These are phyloP conservation scores for Scleroderma bovista DNA, from an alignment of 768 basidiomycete species.

Conservation along the genomic window DNA sequence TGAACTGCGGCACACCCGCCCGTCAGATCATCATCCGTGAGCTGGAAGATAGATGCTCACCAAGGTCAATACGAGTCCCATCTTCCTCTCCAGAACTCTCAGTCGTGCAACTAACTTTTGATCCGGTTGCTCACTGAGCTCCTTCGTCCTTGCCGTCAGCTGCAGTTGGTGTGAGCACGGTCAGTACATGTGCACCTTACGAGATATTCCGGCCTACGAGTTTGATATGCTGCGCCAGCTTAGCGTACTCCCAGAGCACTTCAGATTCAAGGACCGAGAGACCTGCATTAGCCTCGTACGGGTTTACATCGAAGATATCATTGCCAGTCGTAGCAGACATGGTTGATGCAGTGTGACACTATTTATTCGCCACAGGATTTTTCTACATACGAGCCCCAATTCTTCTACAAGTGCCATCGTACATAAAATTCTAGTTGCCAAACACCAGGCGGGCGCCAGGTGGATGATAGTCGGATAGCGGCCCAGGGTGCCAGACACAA, in stretches of 20 bases:
- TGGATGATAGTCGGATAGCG: too few species aligned
- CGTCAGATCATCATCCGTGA: background rate
- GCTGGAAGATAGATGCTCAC: slow-evolving; percentile 33
- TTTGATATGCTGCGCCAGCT: slow-evolving; percentile 75
- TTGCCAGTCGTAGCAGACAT: background rate
- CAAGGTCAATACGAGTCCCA: slow-evolving; percentile 91
- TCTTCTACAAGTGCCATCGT: too few species aligned
- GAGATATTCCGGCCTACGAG: slow-evolving; percentile 42
- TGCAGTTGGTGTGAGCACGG: slow-evolving; percentile 19
- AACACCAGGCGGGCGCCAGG: too few species aligned
- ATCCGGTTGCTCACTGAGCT: slow-evolving; percentile 72
- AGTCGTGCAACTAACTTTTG: slow-evolving; percentile 69
- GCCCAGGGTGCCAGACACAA: too few species aligned
- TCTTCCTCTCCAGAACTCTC: slow-evolving; percentile 83
- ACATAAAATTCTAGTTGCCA: too few species aligned
- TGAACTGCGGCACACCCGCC: slow-evolving; percentile 54
- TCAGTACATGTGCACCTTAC: background rate
- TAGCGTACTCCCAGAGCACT: slow-evolving; percentile 91
- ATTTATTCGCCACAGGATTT: too few species aligned
- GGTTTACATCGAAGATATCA: slow-evolving; percentile 37
- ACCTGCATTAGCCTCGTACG: slow-evolving; percentile 66
- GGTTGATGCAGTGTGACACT: background rate
- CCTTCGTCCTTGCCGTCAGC: slow-evolving; percentile 64
- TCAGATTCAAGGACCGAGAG: slow-evolving; percentile 68
- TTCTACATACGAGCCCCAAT: too few species aligned